phyloP scores from a whole-genome alignment of 352 stramenopile genomes.

The Phytophthora hybrid region DNA sequence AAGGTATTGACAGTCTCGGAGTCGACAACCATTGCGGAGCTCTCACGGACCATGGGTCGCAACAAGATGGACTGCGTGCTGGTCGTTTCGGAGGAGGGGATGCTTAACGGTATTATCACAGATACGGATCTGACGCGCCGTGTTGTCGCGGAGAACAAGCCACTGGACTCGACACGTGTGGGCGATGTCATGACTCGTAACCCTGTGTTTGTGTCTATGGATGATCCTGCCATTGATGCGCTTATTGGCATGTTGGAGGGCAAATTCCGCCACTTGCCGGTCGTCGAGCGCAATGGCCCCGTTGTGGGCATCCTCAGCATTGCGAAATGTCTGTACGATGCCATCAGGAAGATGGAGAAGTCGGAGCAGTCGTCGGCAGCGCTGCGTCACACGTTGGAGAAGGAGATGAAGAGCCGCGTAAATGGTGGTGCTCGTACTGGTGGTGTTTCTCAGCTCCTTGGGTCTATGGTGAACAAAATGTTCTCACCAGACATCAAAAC shows the following conservation, averaged over 20 bases:
- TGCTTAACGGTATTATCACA: conserved; percentile 96
- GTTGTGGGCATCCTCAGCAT: conserved; percentile 98
- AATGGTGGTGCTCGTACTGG: conserved; percentile 40
- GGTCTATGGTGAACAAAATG: conserved; percentile 89
- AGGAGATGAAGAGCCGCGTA: conserved; percentile 69
- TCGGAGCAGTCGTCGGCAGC: conserved; percentile 79
- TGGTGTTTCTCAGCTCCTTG: conserved; percentile 73
- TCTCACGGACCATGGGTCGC: conserved; percentile 89
- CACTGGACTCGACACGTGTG: conserved; percentile 73
- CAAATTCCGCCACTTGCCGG: conserved; percentile 89
- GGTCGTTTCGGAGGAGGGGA: conserved; percentile 89
- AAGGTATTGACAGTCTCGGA: conserved; percentile 92
- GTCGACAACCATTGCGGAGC: conserved; percentile 83
- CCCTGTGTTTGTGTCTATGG: conserved; percentile 84
- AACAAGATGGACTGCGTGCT: conserved; percentile 94
- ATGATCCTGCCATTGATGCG: conserved; percentile 86
- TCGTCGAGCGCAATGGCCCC: conserved; percentile 78
- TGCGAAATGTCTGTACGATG: conserved; percentile 98
- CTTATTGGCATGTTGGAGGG: conserved; percentile 89
- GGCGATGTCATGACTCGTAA: conserved; percentile 87
- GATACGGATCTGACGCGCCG: conserved; percentile 91
- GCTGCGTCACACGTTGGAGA: conserved; percentile 81
- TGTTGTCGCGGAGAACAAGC: conserved; percentile 82
- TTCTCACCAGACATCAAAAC: conserved; percentile 90
- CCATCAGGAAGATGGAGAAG: conserved; percentile 97